Conservation (phyloP, 1,139 yeast genomes). For the Geotrichum carabidarum region DNA sequence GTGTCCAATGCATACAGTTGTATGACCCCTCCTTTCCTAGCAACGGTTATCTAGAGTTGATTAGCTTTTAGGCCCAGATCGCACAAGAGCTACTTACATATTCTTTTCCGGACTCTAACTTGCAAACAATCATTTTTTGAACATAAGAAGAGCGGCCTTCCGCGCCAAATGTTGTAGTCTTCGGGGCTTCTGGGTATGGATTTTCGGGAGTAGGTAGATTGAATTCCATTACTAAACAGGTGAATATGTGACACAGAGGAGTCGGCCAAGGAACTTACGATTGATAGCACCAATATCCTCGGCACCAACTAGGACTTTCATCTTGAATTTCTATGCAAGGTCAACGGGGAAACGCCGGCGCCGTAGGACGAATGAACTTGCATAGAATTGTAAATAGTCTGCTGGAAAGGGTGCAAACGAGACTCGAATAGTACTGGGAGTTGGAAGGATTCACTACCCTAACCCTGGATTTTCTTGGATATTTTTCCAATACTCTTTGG, state of each 20-base stretch:
- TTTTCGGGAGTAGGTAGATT: slow-evolving; percentile 23
- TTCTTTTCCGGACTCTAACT: slow-evolving; percentile 22
- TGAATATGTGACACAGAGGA: neutral
- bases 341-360: neutral
- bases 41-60: slow-evolving; percentile 31
- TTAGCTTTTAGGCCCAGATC: slow-evolving; percentile 9
- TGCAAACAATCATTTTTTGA: slow-evolving; percentile 30
- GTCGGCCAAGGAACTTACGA: slow-evolving; percentile 23
- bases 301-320: slow-evolving; percentile 32
- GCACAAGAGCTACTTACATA: slow-evolving; percentile 24
- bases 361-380: too few species aligned
- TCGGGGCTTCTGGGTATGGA: slow-evolving; percentile 18
- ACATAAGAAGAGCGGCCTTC: slow-evolving; percentile 32
- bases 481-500: too few species aligned
- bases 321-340: slow-evolving; percentile 11
- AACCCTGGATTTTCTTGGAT: neutral
- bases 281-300: slow-evolving; percentile 31
- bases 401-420: too few species aligned
- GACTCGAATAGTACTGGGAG: too few species aligned
- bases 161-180: slow-evolving; percentile 25
- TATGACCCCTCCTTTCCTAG: slow-evolving; percentile 35
- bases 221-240: slow-evolving; percentile 7
- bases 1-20: slow-evolving; percentile 33
- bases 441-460: neutral
- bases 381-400: too few species aligned